Evolutionary conservation across 2,329 filamentous ascomycete genomes (phyloP).

Genomic region (Stagonosporopsis rhizophila): DNA sequence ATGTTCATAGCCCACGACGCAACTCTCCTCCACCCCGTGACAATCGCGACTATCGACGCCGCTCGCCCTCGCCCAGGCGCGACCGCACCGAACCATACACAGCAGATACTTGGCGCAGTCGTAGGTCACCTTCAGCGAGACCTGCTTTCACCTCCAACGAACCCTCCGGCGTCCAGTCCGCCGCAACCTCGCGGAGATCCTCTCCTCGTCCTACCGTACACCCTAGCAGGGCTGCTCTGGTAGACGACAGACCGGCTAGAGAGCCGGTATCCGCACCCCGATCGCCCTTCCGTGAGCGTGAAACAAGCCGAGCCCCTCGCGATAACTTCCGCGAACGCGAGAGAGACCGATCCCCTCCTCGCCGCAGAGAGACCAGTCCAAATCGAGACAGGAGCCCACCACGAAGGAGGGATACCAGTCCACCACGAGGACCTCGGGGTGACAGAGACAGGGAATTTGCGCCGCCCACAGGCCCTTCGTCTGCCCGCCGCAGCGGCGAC

Average conservation of each 20-base stretch:
- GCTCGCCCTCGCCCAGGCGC: constrained; percentile 61
- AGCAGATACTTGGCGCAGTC: constrained; percentile 60
- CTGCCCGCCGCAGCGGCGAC: constrained; percentile 48
- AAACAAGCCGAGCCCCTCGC: constrained; percentile 30
- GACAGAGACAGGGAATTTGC: constrained; percentile 47
- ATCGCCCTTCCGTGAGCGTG: constrained; percentile 47
- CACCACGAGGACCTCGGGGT: constrained; percentile 46
- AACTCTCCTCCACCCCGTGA: constrained; percentile 55
- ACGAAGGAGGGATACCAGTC: constrained; percentile 44
- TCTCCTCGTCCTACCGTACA: constrained; percentile 63
- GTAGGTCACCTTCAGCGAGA: constrained; percentile 59
- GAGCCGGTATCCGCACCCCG: constrained; percentile 43
- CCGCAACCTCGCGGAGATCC: constrained; percentile 65
- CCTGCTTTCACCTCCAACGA: constrained; percentile 53
- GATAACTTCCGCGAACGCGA: constrained; percentile 32
- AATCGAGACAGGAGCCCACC: constrained; percentile 44
- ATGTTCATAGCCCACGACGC: constrained; percentile 41
- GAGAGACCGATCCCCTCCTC: constrained; percentile 46
- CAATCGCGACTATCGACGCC: constrained; percentile 58
- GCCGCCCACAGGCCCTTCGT: constrained; percentile 47
- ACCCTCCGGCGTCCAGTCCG: constrained; percentile 62
- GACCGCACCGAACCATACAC: constrained; percentile 57
- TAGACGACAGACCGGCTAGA: constrained; percentile 36
- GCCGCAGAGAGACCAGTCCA: constrained; percentile 42
- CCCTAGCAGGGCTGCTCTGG: constrained; percentile 58